phyloP scores from a whole-genome alignment of 2,329 filamentous ascomycete species.

The Botrytis pseudocinerea region DNA sequence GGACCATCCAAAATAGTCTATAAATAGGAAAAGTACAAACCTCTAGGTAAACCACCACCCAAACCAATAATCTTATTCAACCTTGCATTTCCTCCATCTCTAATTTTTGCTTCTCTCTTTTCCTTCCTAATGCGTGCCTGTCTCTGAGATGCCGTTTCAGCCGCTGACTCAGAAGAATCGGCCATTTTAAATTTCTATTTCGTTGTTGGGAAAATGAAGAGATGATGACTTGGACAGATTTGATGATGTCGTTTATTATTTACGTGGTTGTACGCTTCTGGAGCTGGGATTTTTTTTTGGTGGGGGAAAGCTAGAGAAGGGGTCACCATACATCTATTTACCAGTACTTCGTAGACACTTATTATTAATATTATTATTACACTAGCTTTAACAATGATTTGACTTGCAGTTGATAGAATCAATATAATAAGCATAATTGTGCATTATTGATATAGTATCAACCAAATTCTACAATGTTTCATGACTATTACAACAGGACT shows the following conservation, averaged over 20 bases:
- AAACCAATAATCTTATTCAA: conserved; percentile 75
- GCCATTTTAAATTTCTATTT: conserved; percentile 5
- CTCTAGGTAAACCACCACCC: conserved; percentile 56
- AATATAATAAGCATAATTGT: not conserved
- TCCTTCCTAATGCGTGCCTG: conserved; percentile 77
- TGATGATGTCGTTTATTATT: not conserved
- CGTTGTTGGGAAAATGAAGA: not conserved
- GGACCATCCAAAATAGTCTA: not conserved
- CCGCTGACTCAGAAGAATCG: not conserved
- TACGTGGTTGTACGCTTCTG: not conserved
- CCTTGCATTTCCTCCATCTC: conserved; percentile 66
- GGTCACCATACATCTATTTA: not conserved
- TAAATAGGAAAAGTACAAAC: conserved; percentile 37
- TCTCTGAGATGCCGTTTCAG: conserved; percentile 17
- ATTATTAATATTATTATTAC: not conserved
- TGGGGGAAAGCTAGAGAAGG: not conserved
- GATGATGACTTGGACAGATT: conserved; percentile 1
- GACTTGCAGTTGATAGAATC: not conserved
- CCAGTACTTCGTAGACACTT: not conserved
- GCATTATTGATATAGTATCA: not conserved
- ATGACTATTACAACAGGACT: not conserved
- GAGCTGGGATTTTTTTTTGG: conserved; percentile 8
- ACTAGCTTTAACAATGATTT: not conserved
- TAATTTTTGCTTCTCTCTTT: conserved; percentile 76
- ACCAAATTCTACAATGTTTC: not conserved